Conservation (phyloP, 352 stramenopile genomes). For the Phytophthora meadii region DNA sequence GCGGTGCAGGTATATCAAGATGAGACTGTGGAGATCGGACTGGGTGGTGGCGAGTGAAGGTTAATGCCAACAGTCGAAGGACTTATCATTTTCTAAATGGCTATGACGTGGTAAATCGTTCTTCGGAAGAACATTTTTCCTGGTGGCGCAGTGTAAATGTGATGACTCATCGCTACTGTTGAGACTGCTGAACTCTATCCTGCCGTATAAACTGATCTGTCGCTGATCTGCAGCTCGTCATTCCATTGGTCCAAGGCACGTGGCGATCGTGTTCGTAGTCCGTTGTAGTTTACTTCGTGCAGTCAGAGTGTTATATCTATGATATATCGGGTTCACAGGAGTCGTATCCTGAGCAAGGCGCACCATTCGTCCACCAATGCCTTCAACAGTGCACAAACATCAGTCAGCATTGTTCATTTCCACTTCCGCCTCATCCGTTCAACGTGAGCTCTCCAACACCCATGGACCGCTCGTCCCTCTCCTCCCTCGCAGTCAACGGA, state of each 20-base stretch:
- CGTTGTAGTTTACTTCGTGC: no score
- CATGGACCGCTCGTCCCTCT: conserved; percentile 11
- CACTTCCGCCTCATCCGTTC: conserved; percentile 4
- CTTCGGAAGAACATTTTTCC: no score
- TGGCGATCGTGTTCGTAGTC: neutral
- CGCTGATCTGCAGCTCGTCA: neutral
- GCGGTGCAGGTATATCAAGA: no score
- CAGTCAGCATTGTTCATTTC: conserved; percentile 8
- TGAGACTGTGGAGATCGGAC: no score
- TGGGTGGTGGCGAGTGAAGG: no score
- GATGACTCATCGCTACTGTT: no score
- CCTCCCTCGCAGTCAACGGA: conserved; percentile 6
- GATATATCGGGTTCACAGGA: neutral
- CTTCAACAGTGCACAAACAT: neutral
- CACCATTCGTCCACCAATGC: no score
- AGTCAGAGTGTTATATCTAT: neutral
- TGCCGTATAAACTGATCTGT: neutral
- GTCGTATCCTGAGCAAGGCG: neutral
- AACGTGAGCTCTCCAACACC: conserved; percentile 19
- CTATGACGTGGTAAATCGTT: no score
- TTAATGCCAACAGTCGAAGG: no score
- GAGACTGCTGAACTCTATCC: no score
- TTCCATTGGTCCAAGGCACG: neutral
- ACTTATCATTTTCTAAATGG: no score
- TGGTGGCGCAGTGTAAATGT: no score